Evolutionary conservation across 2,329 filamentous ascomycete species (phyloP), one percentile per base, ranked within the genome.

Genomic region (Fusarium zealandicum): DNA sequence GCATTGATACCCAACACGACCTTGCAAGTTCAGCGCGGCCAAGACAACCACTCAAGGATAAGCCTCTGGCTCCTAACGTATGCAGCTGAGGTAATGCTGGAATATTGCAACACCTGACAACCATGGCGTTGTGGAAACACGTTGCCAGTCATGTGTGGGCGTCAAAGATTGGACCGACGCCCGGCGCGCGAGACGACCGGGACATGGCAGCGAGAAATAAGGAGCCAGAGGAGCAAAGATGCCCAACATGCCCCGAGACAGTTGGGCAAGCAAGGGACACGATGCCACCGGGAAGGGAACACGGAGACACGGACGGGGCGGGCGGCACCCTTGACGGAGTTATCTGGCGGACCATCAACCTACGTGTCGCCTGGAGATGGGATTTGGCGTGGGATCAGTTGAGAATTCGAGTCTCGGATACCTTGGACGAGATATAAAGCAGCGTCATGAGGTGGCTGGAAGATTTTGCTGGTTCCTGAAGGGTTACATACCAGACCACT

Each of bases 1-100:
- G 72, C 72, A 69, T 75, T 72, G 73, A 64, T 75, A 72, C 73
- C 73, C 73, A 74, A 75, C 70, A 53, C 59, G 62, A 59, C 59
- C 62, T 57, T 57, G 50, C 51, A 50, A 52, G 50, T 31, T 32
- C n/a, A 47, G 14, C 12, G 39, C 45, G 50, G 45, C 43, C 31
- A 47, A 47, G 48, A 31, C 48, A 61, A 49, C 47, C 41, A 51
- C 52, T 47, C 38, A 51, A 45, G 35, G 22, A 20, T 33, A 18
- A 30, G 44, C 42, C 35, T 54, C 48, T 56, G 45, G n/a, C n/a
- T n/a, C 51, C 56, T 60, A 7, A 5, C 52, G 50, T 52, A 45
- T 66, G 58, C 53, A 67, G 53, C 58, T 67, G 60, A 59, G 58
- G 60, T 54, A 62, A 63, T 64, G 51, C 51, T 47, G 53, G 44